Percentiles rank a stretch among this genome's conserved stretches.
Evolutionary conservation across 2,329 filamentous ascomycete species (phyloP).

Genomic region (Zymoseptoria crescenta): DNA sequence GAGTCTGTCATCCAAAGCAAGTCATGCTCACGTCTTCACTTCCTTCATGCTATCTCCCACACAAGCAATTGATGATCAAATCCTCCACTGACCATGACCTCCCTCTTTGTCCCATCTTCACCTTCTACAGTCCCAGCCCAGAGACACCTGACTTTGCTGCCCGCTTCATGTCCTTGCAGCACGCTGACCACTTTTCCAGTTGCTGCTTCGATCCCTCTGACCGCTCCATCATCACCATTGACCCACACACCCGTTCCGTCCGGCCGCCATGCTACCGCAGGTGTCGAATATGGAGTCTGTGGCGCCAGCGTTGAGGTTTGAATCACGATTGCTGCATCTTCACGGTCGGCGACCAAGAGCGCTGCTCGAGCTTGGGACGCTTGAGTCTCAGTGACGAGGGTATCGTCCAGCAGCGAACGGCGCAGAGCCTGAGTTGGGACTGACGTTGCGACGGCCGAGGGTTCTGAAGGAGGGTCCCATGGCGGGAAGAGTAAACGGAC

Average conservation of each 20-base stretch:
- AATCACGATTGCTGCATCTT: constrained; percentile 53
- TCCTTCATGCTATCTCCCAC: constrained; percentile 36
- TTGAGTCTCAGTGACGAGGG: constrained; percentile 35
- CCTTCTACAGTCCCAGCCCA: constrained; percentile 44
- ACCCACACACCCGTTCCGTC: constrained; percentile 56
- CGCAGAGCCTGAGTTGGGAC: constrained; percentile 6
- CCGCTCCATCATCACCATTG: constrained; percentile 56
- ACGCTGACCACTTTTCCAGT: constrained; percentile 49
- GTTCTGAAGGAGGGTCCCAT: constrained; percentile 8
- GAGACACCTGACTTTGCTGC: constrained; percentile 51
- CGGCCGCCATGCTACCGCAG: constrained; percentile 53
- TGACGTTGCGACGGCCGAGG: constrained; percentile 6
- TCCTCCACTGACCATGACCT: constrained; percentile 54
- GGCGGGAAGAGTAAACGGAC: constrained; percentile 49
- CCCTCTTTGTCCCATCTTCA: constrained; percentile 30
- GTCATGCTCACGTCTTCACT: background rate
- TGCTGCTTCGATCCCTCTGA: constrained; percentile 51
- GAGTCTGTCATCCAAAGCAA: background rate
- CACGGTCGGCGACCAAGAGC: constrained; percentile 46
- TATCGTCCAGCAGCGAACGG: constrained; percentile 20
- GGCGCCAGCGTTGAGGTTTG: constrained; percentile 54
- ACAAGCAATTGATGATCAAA: constrained; percentile 56
- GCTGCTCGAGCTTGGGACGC: constrained; percentile 46
- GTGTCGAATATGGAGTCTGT: constrained; percentile 58
- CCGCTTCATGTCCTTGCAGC: constrained; percentile 48